Conservation (phyloP, 305 asterid species). For the Plantago coronopus region DNA sequence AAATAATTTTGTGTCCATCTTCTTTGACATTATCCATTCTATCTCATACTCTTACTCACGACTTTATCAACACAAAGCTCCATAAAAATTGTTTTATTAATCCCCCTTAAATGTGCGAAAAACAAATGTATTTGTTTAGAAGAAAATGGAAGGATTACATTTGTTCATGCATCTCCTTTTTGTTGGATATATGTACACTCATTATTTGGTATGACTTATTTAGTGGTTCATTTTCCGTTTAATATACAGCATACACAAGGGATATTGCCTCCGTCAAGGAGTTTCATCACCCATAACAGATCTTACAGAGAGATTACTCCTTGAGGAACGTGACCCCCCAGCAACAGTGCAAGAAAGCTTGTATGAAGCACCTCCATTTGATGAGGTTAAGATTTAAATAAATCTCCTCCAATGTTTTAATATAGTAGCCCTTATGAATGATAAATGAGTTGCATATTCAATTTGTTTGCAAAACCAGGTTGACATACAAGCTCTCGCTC, state of each 20-base stretch:
- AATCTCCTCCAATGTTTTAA: not conserved
- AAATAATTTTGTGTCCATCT: too few relatives aligned
- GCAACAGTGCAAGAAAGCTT: constrained; percentile 72
- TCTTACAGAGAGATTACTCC: constrained; percentile 92
- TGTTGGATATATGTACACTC: too few relatives aligned
- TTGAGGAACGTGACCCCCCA: constrained; percentile 92
- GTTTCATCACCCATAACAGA: constrained; percentile 76
- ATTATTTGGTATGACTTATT: constrained; percentile 5
- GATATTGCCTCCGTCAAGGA: constrained; percentile 85
- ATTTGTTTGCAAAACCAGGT: constrained; percentile 41
- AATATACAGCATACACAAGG: constrained; percentile 79
- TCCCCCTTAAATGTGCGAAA: too few relatives aligned
- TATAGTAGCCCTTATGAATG: constrained; percentile 1
- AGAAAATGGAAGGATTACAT: too few relatives aligned
- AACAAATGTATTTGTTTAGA: not conserved
- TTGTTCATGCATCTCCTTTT: too few relatives aligned
- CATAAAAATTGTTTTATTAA: too few relatives aligned
- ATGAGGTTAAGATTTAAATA: constrained; percentile 59
- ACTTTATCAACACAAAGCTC: too few relatives aligned
- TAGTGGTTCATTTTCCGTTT: constrained; percentile 13
- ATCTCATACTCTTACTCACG: too few relatives aligned
- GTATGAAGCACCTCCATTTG: constrained; percentile 90
- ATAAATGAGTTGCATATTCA: constrained; percentile 4
- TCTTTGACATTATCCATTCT: too few relatives aligned
- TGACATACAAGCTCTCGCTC: constrained; percentile 98